Base-by-base conservation (phyloP, 495 filamentous ascomycete genomes). In the Paragyromitra xinjiangensis region DNA sequence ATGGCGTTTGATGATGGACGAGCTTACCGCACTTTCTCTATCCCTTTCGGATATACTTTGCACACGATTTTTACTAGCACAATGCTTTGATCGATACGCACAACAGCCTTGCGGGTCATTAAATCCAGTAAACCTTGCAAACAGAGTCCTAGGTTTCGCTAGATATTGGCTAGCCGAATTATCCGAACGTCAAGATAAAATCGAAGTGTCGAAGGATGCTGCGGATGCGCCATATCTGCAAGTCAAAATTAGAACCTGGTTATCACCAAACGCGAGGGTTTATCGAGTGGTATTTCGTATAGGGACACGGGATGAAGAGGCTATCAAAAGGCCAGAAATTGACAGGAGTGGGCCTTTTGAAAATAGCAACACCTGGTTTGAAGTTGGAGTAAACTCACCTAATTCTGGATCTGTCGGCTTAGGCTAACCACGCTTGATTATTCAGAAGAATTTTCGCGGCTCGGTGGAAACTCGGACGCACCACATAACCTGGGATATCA, bases 261-360 rank as follows among this genome's bases (percentile, higher is more conserved):
- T 50, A 45, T 51, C 61, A 37, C 11, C 22, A 16, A 44, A 48
- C 3, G 55, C 44, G 50, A 45, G 26, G 14, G 22, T 59, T 34
- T 29, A 24, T 8, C 63, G 53, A 6, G 19, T 73, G 2, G 7
- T 66, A 12, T 67, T 73, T 59, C 50, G 55, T 24, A 73, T 73
- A 34, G 19, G 34, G 39, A 51, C 50, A 6, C 62, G 40, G 5
- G 50, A 56, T 44, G 55, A 16, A 9, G n/a, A 40, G 42, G 26
- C 8, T 14, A 16, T 44, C 12, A 66, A 56, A 12, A 24, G 16
- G 8, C 64, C 61, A 16, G 22, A 51, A 6, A 51, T 51, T 6
- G 16, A 34, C 5, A 48, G 14, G 5, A 59, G 0, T 16, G 26
- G 48, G 0, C 37, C 19, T 11, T 56, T 55, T 19, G 26, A 59